Conservation (phyloP, 305 asterid genomes). For the Stenogyne calaminthoides region DNA sequence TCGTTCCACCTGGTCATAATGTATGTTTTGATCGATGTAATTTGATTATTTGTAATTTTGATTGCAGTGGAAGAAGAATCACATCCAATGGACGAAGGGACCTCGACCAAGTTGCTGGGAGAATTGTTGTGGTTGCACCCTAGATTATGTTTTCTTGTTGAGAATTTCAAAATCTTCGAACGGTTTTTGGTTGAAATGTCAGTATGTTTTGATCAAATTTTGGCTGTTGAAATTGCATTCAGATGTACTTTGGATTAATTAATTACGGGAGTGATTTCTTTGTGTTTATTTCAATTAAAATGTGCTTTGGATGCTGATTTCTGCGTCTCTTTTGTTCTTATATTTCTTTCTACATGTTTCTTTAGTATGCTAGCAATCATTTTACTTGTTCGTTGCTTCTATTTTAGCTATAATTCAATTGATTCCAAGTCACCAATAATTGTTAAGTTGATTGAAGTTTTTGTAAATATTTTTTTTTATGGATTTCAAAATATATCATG, state of each 20-base stretch:
- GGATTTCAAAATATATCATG: too few species aligned
- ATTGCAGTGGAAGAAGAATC: constrained; percentile 54
- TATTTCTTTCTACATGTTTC: too few species aligned
- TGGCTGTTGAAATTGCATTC: constrained; percentile 24
- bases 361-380: too few species aligned
- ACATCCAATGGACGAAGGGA: constrained; percentile 59
- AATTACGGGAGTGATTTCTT: constrained; percentile 6
- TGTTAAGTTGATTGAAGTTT: too few species aligned
- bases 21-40: neutral
- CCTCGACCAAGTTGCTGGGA: constrained; percentile 67
- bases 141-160: constrained; percentile 28
- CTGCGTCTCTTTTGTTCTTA: too few species aligned
- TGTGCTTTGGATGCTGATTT: neutral
- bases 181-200: constrained; percentile 20
- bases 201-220: constrained; percentile 29
- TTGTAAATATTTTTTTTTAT: too few species aligned
- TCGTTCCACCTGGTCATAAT: neutral
- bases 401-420: too few species aligned
- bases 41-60: neutral
- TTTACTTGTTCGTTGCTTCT: too few species aligned
- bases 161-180: constrained; percentile 23
- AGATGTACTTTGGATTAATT: constrained; percentile 16
- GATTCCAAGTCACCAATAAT: too few species aligned
- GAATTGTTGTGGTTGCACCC: constrained; percentile 47
- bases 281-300: constrained; percentile 2